Evolutionary conservation across 2,329 filamentous ascomycete species (phyloP), one percentile per base, ranked within the genome.

Genomic region (Aotearoamyces nothofagi): DNA sequence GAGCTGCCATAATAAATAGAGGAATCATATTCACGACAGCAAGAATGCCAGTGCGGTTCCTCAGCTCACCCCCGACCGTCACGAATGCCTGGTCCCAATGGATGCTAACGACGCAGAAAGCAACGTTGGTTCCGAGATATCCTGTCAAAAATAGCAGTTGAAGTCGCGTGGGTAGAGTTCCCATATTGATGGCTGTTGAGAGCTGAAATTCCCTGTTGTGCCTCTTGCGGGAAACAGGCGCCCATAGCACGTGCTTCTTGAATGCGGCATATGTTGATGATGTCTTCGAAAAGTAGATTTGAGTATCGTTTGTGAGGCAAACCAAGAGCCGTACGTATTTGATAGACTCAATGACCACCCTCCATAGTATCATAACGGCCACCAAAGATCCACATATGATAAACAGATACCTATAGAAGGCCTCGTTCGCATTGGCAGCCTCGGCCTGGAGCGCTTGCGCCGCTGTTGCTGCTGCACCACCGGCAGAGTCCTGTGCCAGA

Each of bases 81-180:
- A 46, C 44, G 26, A 57, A 57, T 30, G 60, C 49, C 10, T 54
- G 53, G 17, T 56, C 55, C 47, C 66, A 82, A 26, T 70, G 63
- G 28, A 86, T 69, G 33, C 66, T 63, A 22, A 72, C 58, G 28
- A 79, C 59, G 48, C 79, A 86, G 55, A 90, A 92, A 6, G 72
- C 72, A 23, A 87, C 49, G 46, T 93, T 92, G 34, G 70, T 73
- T 3, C 58, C 57, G n/a, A 80, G 53, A 48, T 87, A 87, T 15
- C 68, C 51, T 14, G 65, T 27, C 11, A 92, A 57, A 43, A 90
- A 62, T 28, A 80, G 48, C 8, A 74, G 67, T 49, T 92, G 80
- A 43, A 86, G 73, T 27, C 82, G 62, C n/a, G 78, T 78, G 0
- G 82, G 82, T 11, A 92, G 56, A 0, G 81, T 87, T 37, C 82